These are phyloP conservation scores for Solanum medicagineum DNA, from an alignment of 257 asterid genomes.

Conservation along the genomic window DNA sequence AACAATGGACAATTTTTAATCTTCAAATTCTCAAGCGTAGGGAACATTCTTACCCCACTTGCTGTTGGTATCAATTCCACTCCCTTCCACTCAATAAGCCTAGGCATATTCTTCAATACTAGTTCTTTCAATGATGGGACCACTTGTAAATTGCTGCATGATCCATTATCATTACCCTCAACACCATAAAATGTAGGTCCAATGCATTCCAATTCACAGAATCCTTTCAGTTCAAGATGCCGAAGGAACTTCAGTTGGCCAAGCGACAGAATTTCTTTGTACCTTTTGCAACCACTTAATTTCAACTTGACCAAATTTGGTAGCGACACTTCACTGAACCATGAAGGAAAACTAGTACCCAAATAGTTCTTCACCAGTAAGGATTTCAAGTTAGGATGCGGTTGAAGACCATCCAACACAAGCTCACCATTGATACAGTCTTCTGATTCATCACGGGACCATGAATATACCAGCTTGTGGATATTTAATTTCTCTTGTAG, in stretches of 20 bases:
- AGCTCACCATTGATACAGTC: background rate
- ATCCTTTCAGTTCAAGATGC: background rate
- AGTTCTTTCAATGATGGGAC: slow-evolving; percentile 2
- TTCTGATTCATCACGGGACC: background rate
- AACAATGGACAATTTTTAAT: background rate
- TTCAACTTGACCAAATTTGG: background rate
- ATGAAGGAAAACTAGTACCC: slow-evolving; percentile 4
- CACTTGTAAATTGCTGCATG: background rate
- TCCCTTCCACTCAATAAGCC: slow-evolving; percentile 4
- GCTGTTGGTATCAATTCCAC: background rate
- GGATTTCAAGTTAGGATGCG: slow-evolving; percentile 5
- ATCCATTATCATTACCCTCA: background rate
- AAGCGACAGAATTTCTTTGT: slow-evolving; percentile 3
- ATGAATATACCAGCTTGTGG: background rate
- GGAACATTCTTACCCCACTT: background rate
- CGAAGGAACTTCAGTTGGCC: slow-evolving; percentile 13
- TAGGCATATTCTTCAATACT: background rate
- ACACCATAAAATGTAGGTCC: background rate
- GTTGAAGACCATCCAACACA: slow-evolving; percentile 13
- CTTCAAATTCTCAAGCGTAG: background rate
- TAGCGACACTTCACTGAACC: background rate
- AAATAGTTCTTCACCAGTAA: background rate
- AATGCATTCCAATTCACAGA: background rate
- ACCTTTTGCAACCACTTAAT: background rate
- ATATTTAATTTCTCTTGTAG: background rate